Percentiles rank a stretch among this genome's conserved stretches.
Evolutionary conservation across 345 rosid species (phyloP).

Genomic region (Firmiana major): DNA sequence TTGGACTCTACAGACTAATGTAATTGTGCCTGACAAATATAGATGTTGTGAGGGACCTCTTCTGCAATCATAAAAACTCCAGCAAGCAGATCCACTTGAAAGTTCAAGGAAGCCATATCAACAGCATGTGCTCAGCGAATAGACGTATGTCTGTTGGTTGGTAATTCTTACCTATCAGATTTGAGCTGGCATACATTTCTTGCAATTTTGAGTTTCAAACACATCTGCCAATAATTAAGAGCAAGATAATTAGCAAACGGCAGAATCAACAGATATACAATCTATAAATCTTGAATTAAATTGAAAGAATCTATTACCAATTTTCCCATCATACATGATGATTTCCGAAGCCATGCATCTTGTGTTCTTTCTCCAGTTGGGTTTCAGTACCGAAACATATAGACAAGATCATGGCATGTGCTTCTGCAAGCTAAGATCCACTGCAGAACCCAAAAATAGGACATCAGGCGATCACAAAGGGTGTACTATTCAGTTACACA

Average conservation of each 20-base stretch:
- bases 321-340: background rate
- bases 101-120: background rate
- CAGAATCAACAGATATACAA: background rate
- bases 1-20: no score
- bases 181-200: background rate
- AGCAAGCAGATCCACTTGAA: background rate
- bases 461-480: background rate
- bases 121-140: background rate
- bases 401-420: background rate
- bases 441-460: background rate
- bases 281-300: background rate
- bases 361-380: background rate
- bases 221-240: background rate
- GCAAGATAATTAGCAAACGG: background rate
- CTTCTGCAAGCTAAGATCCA: conserved; percentile 6
- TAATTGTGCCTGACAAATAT: background rate
- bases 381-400: background rate
- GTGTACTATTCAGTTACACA: background rate
- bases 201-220: background rate
- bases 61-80: background rate
- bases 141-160: background rate
- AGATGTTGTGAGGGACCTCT: background rate
- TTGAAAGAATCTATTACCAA: background rate
- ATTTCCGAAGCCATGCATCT: background rate
- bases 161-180: background rate